Evolutionary conservation across 805 yeast species (phyloP), one percentile per base, ranked within the genome.

Genomic region (Candida adriatica): DNA sequence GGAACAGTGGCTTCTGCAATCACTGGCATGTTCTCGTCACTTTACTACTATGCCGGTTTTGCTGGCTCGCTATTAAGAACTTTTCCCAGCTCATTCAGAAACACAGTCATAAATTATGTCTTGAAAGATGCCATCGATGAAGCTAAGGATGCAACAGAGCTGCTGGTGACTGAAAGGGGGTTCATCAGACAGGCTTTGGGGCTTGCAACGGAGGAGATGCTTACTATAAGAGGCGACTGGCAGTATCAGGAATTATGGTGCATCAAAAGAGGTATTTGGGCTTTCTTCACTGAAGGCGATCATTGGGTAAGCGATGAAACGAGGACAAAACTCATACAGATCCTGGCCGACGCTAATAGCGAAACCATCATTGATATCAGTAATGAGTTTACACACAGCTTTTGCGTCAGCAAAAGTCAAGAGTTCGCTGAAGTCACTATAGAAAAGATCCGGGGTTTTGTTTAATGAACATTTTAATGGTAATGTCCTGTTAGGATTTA

Each of bases 251-350:
- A 66, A 29, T 56, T 67, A 48, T 64, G 67, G 34, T 65, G 69
- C 18, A 39, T 53, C 8, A 23, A 33, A 8, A 24, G 22, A 16
- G 29, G 37, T 2, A 55, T 71, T n/a, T 77, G 82, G 82, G 49
- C 63, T 4, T 68, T 70, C 34, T 76, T 75, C 42, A 78, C 80
- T 6, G 54, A 52, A n/a, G 47, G 58, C 18, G 90, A 80, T 48
- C 74, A 75, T 46, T 80, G 88, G 88, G 77, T 80, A 3, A 61
- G 62, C 34, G 62, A 68, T 29, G 54, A 47, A 18, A 70, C 84
- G 2, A 62, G 81, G 27, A 61, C 61, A 2, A 51, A 53, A 18
- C 24, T 42, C 13, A 33, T 76, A 3, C 45, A 70, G 22, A 38
- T 55, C 8, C 53, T 61, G 24, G 64, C 67, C 41, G 51, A 58